Evolutionary conservation across 345 rosid species (phyloP).

Genomic region (Citrus sinensis): DVS_A1.0 CM039169.1:33061501-33062000

Average conservation of each 20-base stretch:
- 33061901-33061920: background rate
- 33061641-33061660: too few species aligned
- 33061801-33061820: too few species aligned
- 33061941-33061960: background rate
- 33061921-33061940: background rate
- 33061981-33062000: constrained; percentile 67
- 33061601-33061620: background rate
- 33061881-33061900: background rate
- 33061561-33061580: background rate
- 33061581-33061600: background rate
- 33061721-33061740: background rate
- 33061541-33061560: background rate
- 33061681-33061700: too few species aligned
- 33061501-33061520: background rate
- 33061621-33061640: background rate
- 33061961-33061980: constrained; percentile 54
- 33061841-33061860: too few species aligned
- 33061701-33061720: too few species aligned
- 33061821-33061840: too few species aligned
- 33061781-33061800: too few species aligned
- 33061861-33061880: too few species aligned
- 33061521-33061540: background rate
- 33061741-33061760: background rate
- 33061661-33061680: too few species aligned
- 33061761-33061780: too few species aligned